Conservation (phyloP, 306 rosid species). For the Sicyos baderoa region DNA sequence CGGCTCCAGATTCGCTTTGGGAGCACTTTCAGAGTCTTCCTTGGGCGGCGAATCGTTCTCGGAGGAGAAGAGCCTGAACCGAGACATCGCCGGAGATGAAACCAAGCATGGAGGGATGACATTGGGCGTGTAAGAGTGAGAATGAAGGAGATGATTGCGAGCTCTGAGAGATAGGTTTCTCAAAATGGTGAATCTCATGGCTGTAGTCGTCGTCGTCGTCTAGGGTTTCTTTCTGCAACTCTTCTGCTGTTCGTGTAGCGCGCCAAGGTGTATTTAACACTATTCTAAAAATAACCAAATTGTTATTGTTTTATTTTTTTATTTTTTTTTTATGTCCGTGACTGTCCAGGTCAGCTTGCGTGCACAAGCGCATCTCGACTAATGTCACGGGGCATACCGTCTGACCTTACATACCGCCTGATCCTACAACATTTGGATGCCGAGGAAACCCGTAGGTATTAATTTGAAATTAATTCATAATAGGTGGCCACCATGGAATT, state of each 20-base stretch:
- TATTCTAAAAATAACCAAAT: too few relatives aligned
- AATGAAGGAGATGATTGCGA: conserved; percentile 32
- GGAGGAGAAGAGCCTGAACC: conserved; percentile 44
- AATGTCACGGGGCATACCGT: too few relatives aligned
- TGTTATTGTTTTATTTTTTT: too few relatives aligned
- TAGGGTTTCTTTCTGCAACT: conserved; percentile 16
- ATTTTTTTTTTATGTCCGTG: too few relatives aligned
- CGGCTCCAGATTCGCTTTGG: background rate
- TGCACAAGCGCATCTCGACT: too few relatives aligned
- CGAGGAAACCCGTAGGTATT: too few relatives aligned
- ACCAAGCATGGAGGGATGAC: conserved; percentile 20
- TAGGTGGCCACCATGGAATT: too few relatives aligned
- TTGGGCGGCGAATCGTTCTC: conserved; percentile 14
- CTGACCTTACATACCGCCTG: too few relatives aligned
- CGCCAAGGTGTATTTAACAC: background rate
- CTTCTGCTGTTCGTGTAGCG: too few relatives aligned
- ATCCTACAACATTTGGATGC: too few relatives aligned
- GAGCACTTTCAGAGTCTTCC: background rate
- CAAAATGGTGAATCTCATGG: conserved; percentile 34
- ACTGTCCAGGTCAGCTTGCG: too few relatives aligned
- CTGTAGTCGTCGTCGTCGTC: background rate
- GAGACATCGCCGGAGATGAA: conserved; percentile 23
- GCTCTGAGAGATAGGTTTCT: conserved; percentile 34
- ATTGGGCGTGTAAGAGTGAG: background rate
- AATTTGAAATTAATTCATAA: too few relatives aligned